Base-by-base conservation (phyloP, 1,284 basidiomycete species). In the Tilletia setariae region DNA sequence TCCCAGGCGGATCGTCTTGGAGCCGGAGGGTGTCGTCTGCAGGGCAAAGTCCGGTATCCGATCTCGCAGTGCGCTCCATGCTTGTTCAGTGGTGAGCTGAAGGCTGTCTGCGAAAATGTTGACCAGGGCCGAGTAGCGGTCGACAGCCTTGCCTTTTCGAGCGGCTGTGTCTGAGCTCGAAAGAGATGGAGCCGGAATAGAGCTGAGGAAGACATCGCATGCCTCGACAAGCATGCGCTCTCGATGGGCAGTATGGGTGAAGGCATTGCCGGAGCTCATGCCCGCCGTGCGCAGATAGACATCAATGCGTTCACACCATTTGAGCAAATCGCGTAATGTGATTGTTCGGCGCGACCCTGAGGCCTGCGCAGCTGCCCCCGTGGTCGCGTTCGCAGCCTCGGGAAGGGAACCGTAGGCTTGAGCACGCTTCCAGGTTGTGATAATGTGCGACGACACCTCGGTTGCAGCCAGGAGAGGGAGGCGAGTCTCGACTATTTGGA, bases 191-290 rank as follows among this genome's bases (percentile, higher is more conserved):
- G 25, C 81, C 19, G 68, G 74, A 16, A 76, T 67, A 72, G 89
- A 30, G 87, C 92, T 93, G 72, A 98, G 91, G 84, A 98, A 98
- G 30, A 96, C 88, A 82, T 98, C 96, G 30, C 90, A 87, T 0
- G 92, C 92, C 80, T 96, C 92, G 53, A 94, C 86, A 76, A 91
- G 94, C 28, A 96, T 89, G 68, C 95, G 92, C 80, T 98, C 95
- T 67, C 94, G 89, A 11, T 94, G 81, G 0, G 87, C 84, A 2
- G 90, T 88, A 80, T 94, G 92, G n/a, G 89, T 85, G 63, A 81
- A 69, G 21, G 77, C 69, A 64, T 73, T 69, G 11, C 21, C 9
- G 16, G 28, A 13, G 8, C 53, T 11, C 65, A n/a, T 32, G 19
- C 11, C 70, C 25, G 23, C 13, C 4, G 9, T 44, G 15, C 21